These are phyloP conservation scores for Boletus rubroflammeus DNA, from an alignment of 768 basidiomycete genomes.

Conservation along the genomic window DNA sequence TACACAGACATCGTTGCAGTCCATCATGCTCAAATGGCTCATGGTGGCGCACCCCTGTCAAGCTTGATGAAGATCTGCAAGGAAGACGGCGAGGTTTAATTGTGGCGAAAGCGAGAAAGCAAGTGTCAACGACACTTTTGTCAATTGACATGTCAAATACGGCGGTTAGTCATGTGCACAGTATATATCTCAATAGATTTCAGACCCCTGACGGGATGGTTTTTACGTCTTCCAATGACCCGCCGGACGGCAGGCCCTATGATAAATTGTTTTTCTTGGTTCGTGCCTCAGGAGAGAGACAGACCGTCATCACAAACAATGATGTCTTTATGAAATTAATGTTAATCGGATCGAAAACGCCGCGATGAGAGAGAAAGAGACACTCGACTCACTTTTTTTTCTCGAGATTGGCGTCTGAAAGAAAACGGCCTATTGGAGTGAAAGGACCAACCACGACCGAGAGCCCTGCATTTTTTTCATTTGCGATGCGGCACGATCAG, in stretches of 20 bases:
- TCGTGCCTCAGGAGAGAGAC: not conserved
- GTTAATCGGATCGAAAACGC: conserved; percentile 8
- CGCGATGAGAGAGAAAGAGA: not conserved
- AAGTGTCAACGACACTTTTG: not conserved
- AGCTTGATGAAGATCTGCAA: not conserved
- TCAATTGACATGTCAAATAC: conserved; percentile 2
- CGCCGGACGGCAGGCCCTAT: not conserved
- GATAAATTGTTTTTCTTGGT: conserved; percentile 5
- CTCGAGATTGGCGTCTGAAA: not conserved
- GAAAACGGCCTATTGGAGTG: not conserved
- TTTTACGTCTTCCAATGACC: conserved; percentile 22
- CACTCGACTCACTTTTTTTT: conserved; percentile 13
- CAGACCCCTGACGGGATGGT: not conserved
- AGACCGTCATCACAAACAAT: not conserved
- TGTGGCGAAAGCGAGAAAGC: not conserved
- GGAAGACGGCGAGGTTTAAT: not conserved
- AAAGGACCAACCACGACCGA: not conserved
- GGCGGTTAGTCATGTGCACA: not conserved
- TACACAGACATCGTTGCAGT: not conserved
- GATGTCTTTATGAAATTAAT: not conserved
- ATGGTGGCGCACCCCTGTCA: not conserved
- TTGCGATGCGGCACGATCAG: conserved; percentile 12
- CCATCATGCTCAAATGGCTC: not conserved
- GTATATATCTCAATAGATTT: conserved; percentile 4
- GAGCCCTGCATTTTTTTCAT: conserved; percentile 15